Base-by-base conservation (phyloP, 1,139 yeast species). In the Zhuliangozyma parablackwelliae region DNA sequence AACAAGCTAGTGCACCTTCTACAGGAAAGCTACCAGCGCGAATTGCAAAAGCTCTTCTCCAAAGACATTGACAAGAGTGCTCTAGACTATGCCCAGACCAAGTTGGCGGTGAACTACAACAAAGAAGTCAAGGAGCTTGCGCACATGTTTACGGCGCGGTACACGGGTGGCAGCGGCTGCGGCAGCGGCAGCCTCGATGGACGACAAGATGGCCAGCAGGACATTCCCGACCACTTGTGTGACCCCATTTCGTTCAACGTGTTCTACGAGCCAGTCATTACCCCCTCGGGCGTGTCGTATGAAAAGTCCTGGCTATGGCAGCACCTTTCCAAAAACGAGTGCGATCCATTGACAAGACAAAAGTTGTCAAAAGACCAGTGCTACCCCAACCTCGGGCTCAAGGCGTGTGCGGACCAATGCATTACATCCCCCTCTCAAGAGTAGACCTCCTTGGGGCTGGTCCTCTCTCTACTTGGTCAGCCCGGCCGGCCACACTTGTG, bases 161-260 rank as follows among this genome's bases (percentile, higher is more conserved):
- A 53, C 39, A 47, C 50, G 26, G 31, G 31, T 11, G 9, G 29
- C 9, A n/a, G n/a, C n/a, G n/a, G n/a, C n/a, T n/a, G n/a, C n/a
- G n/a, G n/a, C n/a, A n/a, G n/a, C n/a, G n/a, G n/a, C n/a, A 12
- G n/a, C n/a, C 30, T 25, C 7, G 13, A 21, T 8, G 26, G 24
- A 8, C 33, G 37, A n/a, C 48, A 44, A n/a, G 67, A 65, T 16
- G 4, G 4, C 16, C 16, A 4, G 16, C 16, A 16, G 4, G 16
- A 16, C 20, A 63, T 64, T 2, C 78, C 78, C 1, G 75, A 68
- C 24, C 59, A 54, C 35, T 48, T 70, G n/a, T 43, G 68, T 10
- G 76, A 72, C 42, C 78, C 78, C 5, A 67, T 72, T 24, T 64
- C 75, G 2, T 69, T 69, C 48, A 63, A 65, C 32, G 41, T 72